Evolutionary conservation across 306 rosid genomes (phyloP).

Genomic region (Argentina anserina): DNA sequence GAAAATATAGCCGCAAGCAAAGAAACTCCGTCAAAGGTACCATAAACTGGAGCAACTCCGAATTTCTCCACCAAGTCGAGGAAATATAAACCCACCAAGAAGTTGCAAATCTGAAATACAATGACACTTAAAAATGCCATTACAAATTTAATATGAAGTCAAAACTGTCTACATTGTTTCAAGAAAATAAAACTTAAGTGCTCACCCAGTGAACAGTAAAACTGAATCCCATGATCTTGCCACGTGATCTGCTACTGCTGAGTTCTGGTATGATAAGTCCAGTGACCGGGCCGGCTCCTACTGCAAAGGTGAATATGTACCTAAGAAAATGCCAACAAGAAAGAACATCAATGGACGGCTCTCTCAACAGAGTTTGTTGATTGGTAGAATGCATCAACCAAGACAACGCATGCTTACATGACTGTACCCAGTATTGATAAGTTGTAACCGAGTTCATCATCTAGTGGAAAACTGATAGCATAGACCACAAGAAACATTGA

Average conservation of each 20-base stretch:
- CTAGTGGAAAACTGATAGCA: conserved; percentile 55
- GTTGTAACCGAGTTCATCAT: conserved; percentile 52
- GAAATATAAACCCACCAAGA: conserved; percentile 81
- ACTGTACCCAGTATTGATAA: conserved; percentile 79
- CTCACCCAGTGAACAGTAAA: conserved; percentile 83
- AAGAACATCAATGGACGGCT: conserved; percentile 4
- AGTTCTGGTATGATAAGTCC: conserved; percentile 87
- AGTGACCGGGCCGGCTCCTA: conserved; percentile 92
- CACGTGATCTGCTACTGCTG: conserved; percentile 78
- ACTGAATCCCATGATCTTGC: conserved; percentile 88
- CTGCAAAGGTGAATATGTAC: conserved; percentile 78
- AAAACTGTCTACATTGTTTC: neutral
- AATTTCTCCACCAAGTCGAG: conserved; percentile 76
- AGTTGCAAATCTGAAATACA: conserved; percentile 64
- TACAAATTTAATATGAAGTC: neutral
- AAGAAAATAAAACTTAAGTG: neutral
- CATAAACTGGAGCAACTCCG: conserved; percentile 78
- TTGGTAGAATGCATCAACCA: neutral
- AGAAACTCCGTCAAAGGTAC: conserved; percentile 68
- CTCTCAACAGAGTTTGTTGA: neutral
- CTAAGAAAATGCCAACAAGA: conserved; percentile 27
- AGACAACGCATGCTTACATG: conserved; percentile 49
- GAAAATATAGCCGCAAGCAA: conserved; percentile 68
- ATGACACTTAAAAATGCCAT: neutral
- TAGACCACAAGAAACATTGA: conserved; percentile 67